These are phyloP conservation scores for Periconia sp. DNA, from an alignment of 2,329 filamentous ascomycete genomes.

Conservation along the genomic window DNA sequence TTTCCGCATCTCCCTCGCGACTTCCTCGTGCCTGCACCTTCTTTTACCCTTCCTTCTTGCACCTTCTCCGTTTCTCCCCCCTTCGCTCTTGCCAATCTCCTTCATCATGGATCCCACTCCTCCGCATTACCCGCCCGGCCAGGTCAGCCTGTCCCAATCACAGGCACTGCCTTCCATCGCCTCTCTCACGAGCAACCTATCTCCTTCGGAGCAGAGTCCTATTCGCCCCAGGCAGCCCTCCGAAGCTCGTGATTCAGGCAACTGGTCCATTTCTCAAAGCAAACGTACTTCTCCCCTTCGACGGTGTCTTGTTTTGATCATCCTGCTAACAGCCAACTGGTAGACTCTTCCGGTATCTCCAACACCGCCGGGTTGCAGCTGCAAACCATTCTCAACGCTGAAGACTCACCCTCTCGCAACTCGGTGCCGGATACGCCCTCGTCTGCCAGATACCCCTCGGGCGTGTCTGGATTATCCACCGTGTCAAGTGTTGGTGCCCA, in stretches of 20 bases:
- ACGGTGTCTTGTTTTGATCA: slow-evolving; percentile 9
- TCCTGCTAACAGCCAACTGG: slow-evolving; percentile 5
- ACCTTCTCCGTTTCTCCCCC: slow-evolving; percentile 17
- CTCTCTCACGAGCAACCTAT: slow-evolving; percentile 38
- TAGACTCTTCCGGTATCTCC: slow-evolving; percentile 47
- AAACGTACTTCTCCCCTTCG: slow-evolving; percentile 45
- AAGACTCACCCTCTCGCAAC: slow-evolving; percentile 50
- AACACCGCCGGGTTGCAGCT: slow-evolving; percentile 52
- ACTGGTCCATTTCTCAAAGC: slow-evolving; percentile 62
- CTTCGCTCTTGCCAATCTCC: slow-evolving; percentile 22
- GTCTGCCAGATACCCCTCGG: slow-evolving; percentile 39
- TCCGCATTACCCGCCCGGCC: slow-evolving; percentile 27
- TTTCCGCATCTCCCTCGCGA: too few relatives aligned
- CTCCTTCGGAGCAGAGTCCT: slow-evolving; percentile 36
- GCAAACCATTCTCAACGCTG: slow-evolving; percentile 53
- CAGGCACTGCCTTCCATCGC: slow-evolving; percentile 43
- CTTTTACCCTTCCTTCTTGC: slow-evolving; percentile 21
- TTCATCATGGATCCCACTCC: slow-evolving; percentile 31
- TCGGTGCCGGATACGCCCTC: slow-evolving; percentile 48
- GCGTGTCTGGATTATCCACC: slow-evolving; percentile 10
- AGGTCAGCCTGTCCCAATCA: slow-evolving; percentile 13
- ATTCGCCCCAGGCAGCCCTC: slow-evolving; percentile 35
- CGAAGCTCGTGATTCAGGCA: slow-evolving; percentile 58
- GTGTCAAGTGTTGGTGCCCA: slow-evolving; percentile 9
- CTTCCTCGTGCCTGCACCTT: not conserved